These are phyloP conservation scores for Sisymbrium irio DNA, from an alignment of 345 rosid species.

Conservation along the genomic window DNA sequence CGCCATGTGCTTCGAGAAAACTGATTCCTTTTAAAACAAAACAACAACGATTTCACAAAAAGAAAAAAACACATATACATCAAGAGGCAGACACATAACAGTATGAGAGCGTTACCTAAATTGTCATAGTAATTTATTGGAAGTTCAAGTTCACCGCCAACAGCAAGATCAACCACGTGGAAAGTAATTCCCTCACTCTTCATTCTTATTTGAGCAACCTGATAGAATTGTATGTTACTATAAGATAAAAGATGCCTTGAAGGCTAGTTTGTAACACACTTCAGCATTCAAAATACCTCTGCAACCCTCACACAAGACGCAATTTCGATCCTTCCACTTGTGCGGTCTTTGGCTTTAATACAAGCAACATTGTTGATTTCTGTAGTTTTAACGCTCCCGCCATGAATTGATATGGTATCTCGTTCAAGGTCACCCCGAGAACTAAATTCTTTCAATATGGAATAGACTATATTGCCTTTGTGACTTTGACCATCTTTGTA, in stretches of 20 bases:
- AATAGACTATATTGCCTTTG: constrained; percentile 61
- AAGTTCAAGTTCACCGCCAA: constrained; percentile 74
- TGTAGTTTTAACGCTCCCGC: constrained; percentile 66
- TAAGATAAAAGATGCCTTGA: constrained; percentile 9
- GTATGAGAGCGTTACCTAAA: constrained; percentile 47
- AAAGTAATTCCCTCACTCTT: constrained; percentile 44
- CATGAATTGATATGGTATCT: constrained; percentile 55
- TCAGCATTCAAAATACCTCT: constrained; percentile 52
- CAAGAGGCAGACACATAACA: neutral
- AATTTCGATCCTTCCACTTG: constrained; percentile 73
- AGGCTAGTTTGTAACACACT: neutral
- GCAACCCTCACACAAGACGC: constrained; percentile 90
- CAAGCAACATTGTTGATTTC: constrained; percentile 71
- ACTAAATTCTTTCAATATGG: constrained; percentile 56
- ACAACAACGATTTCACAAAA: neutral
- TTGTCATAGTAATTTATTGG: constrained; percentile 64
- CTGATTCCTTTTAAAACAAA: constrained; percentile 56
- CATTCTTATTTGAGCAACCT: constrained; percentile 89
- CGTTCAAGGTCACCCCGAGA: constrained; percentile 47
- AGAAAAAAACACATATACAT: constrained; percentile 9
- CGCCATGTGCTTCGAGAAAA: constrained; percentile 74
- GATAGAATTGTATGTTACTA: constrained; percentile 26
- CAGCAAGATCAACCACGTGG: constrained; percentile 58
- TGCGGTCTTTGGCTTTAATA: constrained; percentile 82
- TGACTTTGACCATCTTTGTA: constrained; percentile 55